Base-by-base conservation (phyloP, 768 basidiomycete species). In the Imleria badia region DNA sequence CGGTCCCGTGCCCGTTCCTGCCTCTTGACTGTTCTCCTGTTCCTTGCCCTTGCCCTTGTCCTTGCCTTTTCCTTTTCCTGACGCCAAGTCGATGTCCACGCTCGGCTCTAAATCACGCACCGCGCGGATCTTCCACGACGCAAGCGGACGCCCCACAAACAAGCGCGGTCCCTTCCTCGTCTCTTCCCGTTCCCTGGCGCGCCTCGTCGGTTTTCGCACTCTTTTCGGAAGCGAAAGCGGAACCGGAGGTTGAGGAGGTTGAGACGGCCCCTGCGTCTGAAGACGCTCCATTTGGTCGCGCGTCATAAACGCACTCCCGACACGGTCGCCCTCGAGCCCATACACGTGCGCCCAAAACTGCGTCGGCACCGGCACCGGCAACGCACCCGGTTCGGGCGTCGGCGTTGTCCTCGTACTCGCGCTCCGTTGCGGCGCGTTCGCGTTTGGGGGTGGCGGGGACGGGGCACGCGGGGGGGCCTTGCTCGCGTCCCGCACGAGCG, bases 311-410 rank as follows among this genome's bases (percentile, higher is more conserved):
- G 66, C 71, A 9, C 53, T 53, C 30, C 71, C 69, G 9, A 71
- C 26, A 1, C 45, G 65, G 5, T 72, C 55, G 1, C 71, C 69
- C 44, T 65, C 62, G 34, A 71, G 38, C 17, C 65, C 67, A 7
- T 71, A 71, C 14, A 72, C 71, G 19, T 71, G 70, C 11, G 71
- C 69, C 71, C 71, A 71, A n/a, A 70, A 72, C n/a, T 45, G 54
- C 1, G 69, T 3, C 9, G 17, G 55, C 6, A 12, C 14, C 2
- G 48, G 39, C 11, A 39, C 0, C 2, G 48, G 39, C 11, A 39
- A 0, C 40, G 49, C 11, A 22, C 47, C 15, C 0, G 55, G 41
- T 33, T 56, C 54, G 0, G 65, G 54, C 1, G 48, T 52, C 17
- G 44, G 43, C 6, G 51, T 51, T 42, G 43, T 56, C 40, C 3